Evolutionary conservation across 148 eudicot species (phyloP), one percentile per base, ranked within the genome.

Genomic region (Heliamphora exappendiculata): DNA sequence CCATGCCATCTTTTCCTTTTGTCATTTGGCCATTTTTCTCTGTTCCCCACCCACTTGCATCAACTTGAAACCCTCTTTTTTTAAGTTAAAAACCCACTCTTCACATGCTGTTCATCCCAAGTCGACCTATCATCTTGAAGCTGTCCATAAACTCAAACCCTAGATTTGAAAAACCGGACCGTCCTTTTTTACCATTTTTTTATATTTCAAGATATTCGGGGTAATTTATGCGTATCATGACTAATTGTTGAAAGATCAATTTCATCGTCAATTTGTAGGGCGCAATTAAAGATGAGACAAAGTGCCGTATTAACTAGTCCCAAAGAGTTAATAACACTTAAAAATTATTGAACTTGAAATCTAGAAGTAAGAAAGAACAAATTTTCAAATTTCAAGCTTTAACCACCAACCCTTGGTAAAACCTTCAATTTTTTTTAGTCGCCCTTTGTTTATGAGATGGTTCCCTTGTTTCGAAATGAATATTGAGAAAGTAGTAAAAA

Each of bases 1-100:
- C 51, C 44, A 72, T 2, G 12, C 11, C 31, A 11, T 29, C 3
- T 41, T 54, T 22, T 24, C 11, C 49, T 53, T 36, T 36, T 58
- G 36, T 58, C 76, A 53, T 42, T 58, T 39, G 16, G 13, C 39
- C 26, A 41, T 39, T 58, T 39, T 58, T 42, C 67, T 74, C 67
- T 28, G 41, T 59, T 42, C 53, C 53, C 76, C 44, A 14, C 67
- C 67, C 76, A 74, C 67, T 42, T 41, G 5, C 67, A 74, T 29
- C 76, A 73, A 73, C 75, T 55, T 73, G 75, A 44, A 36, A 19
- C 0, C 1, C 26, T 45, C 16, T 47, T 57, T 74, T 42, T 24
- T 11, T 55, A 17, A 57, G 7, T 12, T 73, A n/a, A 49, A 16
- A 72, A 47, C 74, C 74, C 22, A 37, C 29, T 1, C 31, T 39